These are phyloP conservation scores for Verticillium longisporum DNA, from an alignment of 2,329 filamentous ascomycete genomes.

Conservation along the genomic window DNA sequence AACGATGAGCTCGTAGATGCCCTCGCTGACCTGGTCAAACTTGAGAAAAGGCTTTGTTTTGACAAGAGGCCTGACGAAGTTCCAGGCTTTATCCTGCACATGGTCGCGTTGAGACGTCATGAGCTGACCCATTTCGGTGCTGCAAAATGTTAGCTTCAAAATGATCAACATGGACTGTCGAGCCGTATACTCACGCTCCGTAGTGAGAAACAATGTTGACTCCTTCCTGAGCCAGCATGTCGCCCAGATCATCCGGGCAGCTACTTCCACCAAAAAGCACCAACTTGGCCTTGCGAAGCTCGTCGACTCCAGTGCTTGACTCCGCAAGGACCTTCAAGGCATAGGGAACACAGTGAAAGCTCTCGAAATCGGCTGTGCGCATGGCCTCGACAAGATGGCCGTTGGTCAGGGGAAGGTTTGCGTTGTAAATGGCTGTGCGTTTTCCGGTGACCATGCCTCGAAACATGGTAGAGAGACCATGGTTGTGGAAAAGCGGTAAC, in stretches of 20 bases:
- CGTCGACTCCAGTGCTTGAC: conserved; percentile 38
- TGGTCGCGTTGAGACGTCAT: conserved; percentile 46
- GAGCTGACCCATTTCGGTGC: conserved; percentile 49
- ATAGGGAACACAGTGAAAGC: conserved; percentile 51
- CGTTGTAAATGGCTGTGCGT: conserved; percentile 39
- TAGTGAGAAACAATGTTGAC: conserved; percentile 45
- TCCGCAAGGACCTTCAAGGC: conserved; percentile 50
- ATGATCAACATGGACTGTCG: neutral
- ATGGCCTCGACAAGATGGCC: conserved; percentile 32
- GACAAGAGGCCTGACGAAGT: conserved; percentile 39
- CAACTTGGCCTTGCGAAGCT: conserved; percentile 32
- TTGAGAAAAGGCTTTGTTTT: conserved; percentile 32
- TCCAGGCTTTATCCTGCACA: conserved; percentile 44
- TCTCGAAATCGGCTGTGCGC: conserved; percentile 31
- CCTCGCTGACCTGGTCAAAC: conserved; percentile 22
- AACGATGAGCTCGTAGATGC: conserved; percentile 28
- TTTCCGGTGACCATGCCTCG: conserved; percentile 38
- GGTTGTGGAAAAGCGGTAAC: conserved; percentile 43
- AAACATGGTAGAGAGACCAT: conserved; percentile 41
- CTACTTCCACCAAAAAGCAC: conserved; percentile 45
- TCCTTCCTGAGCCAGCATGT: conserved; percentile 36
- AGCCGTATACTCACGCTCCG: conserved; percentile 30
- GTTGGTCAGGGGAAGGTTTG: conserved; percentile 40
- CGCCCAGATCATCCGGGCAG: conserved; percentile 45
- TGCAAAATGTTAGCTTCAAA: conserved; percentile 12